Conservation (phyloP, 106 monocot genomes). For the Iris macrosiphon region DNA sequence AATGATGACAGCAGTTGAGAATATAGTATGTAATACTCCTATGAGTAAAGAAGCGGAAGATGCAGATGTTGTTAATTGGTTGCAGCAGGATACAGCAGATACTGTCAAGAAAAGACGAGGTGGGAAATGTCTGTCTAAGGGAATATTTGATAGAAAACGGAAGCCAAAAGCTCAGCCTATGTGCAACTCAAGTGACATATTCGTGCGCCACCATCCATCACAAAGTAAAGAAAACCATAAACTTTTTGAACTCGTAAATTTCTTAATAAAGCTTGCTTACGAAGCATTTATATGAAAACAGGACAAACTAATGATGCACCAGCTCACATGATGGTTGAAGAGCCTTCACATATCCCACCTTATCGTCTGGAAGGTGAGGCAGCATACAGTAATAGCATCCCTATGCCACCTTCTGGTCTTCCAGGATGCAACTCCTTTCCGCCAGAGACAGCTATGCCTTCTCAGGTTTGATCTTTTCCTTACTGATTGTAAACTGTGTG, state of each 20-base stretch:
- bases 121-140: slow-evolving; percentile 21
- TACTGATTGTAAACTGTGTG: neutral
- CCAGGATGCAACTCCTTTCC: slow-evolving; percentile 28
- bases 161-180: slow-evolving; percentile 24
- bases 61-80: slow-evolving; percentile 9
- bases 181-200: slow-evolving; percentile 2
- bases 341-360: slow-evolving; percentile 21
- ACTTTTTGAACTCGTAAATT: neutral
- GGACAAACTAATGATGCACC: slow-evolving; percentile 25
- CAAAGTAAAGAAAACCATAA: slow-evolving; percentile 18
- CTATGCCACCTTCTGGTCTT: slow-evolving; percentile 14
- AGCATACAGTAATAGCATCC: slow-evolving; percentile 26
- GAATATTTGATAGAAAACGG: slow-evolving; percentile 16
- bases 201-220: slow-evolving; percentile 4
- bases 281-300: slow-evolving; percentile 6
- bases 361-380: slow-evolving; percentile 19
- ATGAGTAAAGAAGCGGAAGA: slow-evolving; percentile 12
- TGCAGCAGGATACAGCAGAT: slow-evolving; percentile 7
- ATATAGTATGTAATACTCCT: slow-evolving; percentile 26
- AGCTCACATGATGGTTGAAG: slow-evolving; percentile 18
- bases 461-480: slow-evolving; percentile 28
- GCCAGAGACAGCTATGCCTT: slow-evolving; percentile 25
- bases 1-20: slow-evolving; percentile 33
- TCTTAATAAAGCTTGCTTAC: neutral
- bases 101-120: slow-evolving; percentile 21